phyloP scores from a whole-genome alignment of 331 rosid genomes.

The Quercus tomentella region DNA sequence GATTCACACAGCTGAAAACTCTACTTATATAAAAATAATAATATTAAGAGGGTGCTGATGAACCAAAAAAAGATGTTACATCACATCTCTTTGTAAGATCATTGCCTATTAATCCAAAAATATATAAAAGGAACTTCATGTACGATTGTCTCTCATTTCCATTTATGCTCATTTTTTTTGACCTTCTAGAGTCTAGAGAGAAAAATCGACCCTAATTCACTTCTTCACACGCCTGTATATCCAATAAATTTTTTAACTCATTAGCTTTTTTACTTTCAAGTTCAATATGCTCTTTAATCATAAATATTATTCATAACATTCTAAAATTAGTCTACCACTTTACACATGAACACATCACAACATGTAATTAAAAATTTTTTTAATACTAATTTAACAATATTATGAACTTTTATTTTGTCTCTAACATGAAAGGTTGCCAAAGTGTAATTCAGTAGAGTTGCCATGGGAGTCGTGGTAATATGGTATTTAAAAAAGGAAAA shows the following conservation, averaged over 20 bases:
- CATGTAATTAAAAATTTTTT: too few species aligned
- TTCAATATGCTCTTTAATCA: too few species aligned
- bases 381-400: too few species aligned
- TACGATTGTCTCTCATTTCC: background rate
- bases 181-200: background rate
- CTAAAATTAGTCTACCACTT: too few species aligned
- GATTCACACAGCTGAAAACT: conserved; percentile 5
- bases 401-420: too few species aligned
- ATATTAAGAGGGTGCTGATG: conserved; percentile 12
- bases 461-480: background rate
- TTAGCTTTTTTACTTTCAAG: too few species aligned
- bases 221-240: too few species aligned
- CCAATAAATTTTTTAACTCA: background rate
- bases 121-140: background rate
- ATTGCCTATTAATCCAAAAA: conserved; percentile 12
- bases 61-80: conserved; percentile 38
- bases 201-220: background rate
- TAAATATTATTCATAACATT: too few species aligned
- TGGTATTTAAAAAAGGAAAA: too few species aligned
- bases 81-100: conserved; percentile 40
- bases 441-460: background rate
- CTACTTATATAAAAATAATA: background rate
- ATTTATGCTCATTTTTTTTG: background rate
- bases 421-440: background rate
- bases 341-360: too few species aligned